These are phyloP conservation scores for Boletus rubropictus DNA, from an alignment of 768 basidiomycete species.

Conservation along the genomic window DNA sequence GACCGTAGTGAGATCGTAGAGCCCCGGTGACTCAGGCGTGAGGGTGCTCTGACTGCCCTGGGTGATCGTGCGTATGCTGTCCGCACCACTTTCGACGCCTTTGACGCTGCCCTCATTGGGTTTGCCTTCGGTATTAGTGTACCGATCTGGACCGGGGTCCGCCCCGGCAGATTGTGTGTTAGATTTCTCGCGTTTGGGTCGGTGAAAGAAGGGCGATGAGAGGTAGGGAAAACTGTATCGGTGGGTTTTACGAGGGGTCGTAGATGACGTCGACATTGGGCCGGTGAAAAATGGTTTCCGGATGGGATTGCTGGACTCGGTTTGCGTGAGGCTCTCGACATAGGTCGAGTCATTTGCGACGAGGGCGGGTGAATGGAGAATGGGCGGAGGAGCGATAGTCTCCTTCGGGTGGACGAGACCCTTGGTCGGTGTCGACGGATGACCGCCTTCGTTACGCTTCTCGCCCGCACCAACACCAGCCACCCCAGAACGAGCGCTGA, in stretches of 20 bases:
- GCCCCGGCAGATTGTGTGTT: neutral
- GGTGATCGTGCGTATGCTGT: conserved; percentile 19
- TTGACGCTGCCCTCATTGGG: neutral
- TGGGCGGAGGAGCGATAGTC: neutral
- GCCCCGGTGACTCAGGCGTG: neutral
- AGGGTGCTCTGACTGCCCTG: conserved; percentile 21
- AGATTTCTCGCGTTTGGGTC: conserved; percentile 18
- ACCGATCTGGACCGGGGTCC: neutral
- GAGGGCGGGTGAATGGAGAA: neutral
- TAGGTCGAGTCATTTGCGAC: neutral
- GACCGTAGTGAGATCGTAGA: conserved; percentile 6
- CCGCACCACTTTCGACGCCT: conserved; percentile 9
- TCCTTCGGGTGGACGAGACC: neutral
- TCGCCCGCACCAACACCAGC: neutral
- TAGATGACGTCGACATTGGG: neutral
- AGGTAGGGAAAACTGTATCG: conserved; percentile 26
- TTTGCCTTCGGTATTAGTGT: neutral
- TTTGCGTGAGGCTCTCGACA: neutral
- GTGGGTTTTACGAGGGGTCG: conserved; percentile 10
- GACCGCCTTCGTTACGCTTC: neutral
- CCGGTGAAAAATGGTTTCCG: neutral
- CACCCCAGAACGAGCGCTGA: neutral
- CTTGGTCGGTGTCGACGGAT: neutral
- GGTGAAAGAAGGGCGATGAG: conserved; percentile 15
- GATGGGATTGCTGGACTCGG: neutral